Evolutionary conservation across 1,139 yeast genomes (phyloP), one percentile per base, ranked within the genome.

Genomic region (Blastobotrys arbuscula): DNA sequence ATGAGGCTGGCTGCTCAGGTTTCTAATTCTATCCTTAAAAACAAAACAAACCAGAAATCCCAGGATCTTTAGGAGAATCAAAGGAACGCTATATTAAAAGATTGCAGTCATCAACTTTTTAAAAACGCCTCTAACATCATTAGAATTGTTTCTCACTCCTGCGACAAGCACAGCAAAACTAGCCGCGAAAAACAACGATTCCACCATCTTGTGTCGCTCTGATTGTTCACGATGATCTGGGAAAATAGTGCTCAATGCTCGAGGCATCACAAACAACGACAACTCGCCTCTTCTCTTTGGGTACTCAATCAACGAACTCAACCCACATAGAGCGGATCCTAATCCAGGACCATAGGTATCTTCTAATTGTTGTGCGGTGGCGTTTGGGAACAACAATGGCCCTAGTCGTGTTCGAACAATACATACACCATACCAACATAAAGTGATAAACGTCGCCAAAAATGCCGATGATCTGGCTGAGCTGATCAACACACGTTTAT

Each of bases 391-490:
- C 3, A 64, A 41, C 20, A 42, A 42, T 2, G 73, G 72, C 0
- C 71, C 66, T 2, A 69, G 42, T 35, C 71, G 47, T 8, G 70
- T 64, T 28, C 76, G 56, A 10, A 63, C 64, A 12, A 69, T 53
- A 50, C 77, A 73, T 12, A 72, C 71, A 2, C 64, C 63, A 53
- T 68, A 68, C 75, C 76, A 73, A 49, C 65, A 62, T 20, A 71
- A 59, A 7, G 64, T 60, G 15, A 70, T 69, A 48, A 67, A 72
- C 3, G 66, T 41, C 9, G 70, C 73, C 41, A 73, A 57, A 54
- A 73, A 73, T 15, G 68, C 59, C 10, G 75, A 64, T 3, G 76
- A 72, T 16, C 73, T 55, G 2, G 61, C 46, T 2, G 68, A 57
- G 23, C 57, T 38, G 18, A 43, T 44, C 41, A 53, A 8, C 9